phyloP scores from a whole-genome alignment of 1,284 basidiomycete species.

The Rhodotorula sp. region DNA sequence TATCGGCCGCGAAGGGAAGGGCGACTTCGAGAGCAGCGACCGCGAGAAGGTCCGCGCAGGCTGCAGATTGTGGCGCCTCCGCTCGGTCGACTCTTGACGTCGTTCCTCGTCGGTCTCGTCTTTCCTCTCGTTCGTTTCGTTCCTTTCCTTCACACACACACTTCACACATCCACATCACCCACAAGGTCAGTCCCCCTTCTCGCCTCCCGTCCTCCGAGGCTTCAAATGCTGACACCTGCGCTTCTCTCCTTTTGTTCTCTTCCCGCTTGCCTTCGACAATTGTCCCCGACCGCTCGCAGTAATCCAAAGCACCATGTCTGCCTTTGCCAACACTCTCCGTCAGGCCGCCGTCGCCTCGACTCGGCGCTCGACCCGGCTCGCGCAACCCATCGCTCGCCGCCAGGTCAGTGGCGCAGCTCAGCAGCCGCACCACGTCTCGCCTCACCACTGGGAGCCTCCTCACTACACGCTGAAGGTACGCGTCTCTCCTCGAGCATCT shows the following conservation, averaged over 20 bases:
- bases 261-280: neutral
- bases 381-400: neutral
- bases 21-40: no score
- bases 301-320: neutral
- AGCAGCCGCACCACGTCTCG: neutral
- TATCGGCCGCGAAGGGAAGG: no score
- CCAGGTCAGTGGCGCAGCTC: neutral
- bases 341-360: neutral
- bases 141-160: no score
- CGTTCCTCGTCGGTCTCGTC: neutral
- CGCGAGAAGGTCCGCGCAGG: no score
- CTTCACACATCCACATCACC: no score
- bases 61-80: no score
- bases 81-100: no score
- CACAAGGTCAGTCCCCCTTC: neutral
- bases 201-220: neutral
- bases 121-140: no score
- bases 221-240: neutral
- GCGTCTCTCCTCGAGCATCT: neutral
- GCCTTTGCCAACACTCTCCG: neutral
- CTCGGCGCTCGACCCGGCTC: neutral
- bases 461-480: conserved; percentile 10
- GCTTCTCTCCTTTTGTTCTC: neutral
- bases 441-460: conserved; percentile 4
- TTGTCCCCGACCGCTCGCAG: neutral